These are phyloP conservation scores for Scheffersomyces titani DNA, from an alignment of 1,139 yeast genomes.

Conservation along the genomic window DNA sequence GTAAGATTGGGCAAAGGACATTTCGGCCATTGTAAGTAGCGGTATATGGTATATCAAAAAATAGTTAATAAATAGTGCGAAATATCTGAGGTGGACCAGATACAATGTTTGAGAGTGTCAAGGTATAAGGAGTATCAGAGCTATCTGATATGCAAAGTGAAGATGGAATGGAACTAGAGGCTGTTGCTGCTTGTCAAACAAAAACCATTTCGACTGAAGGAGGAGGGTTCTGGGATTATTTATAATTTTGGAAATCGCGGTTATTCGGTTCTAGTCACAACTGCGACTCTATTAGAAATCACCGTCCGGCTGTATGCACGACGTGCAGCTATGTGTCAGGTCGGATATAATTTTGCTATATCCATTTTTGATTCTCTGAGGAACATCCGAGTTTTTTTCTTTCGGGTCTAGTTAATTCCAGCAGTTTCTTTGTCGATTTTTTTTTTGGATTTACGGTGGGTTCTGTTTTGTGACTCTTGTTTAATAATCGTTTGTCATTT, in stretches of 20 bases:
- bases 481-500: neutral
- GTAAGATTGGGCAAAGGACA: conserved; percentile 59
- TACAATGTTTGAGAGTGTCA: neutral
- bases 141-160: neutral
- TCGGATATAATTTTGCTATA: neutral
- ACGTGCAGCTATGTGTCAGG: neutral
- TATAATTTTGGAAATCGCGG: neutral
- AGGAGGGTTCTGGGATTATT: neutral
- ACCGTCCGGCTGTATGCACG: neutral
- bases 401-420: neutral
- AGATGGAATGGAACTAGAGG: neutral
- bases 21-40: conserved; percentile 12
- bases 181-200: neutral
- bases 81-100: neutral
- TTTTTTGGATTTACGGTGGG: neutral
- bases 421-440: neutral
- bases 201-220: neutral
- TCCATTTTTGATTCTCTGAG: neutral
- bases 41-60: neutral
- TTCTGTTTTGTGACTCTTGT: neutral
- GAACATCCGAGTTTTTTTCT: neutral
- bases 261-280: neutral
- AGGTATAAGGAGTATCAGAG: neutral
- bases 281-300: neutral
- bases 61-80: neutral